Evolutionary conservation across 202 grass and related monocot genomes (phyloP).

Genomic region (Schoenoplectus tabernaemontani): DNA sequence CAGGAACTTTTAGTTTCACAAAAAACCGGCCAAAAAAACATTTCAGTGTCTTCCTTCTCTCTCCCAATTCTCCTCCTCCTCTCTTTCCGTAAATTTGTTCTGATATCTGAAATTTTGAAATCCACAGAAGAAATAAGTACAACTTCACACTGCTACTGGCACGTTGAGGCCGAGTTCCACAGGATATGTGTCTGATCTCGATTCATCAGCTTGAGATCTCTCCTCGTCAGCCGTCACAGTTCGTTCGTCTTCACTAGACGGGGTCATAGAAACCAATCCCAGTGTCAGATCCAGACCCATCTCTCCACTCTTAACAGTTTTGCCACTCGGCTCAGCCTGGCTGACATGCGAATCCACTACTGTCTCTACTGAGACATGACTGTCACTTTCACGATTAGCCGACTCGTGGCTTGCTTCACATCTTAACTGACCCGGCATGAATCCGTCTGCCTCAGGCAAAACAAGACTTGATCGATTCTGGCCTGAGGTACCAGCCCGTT

Average conservation of each 20-base stretch:
- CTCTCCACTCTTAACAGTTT: not conserved
- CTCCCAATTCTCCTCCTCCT: not conserved
- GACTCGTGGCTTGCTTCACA: slow-evolving; percentile 13
- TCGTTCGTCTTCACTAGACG: slow-evolving; percentile 15
- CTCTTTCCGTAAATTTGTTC: not conserved
- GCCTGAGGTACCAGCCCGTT: not conserved
- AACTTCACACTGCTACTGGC: slow-evolving; percentile 7
- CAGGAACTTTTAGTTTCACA: not conserved
- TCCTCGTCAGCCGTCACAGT: slow-evolving; percentile 6
- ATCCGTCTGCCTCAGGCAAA: not conserved
- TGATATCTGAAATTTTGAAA: not conserved
- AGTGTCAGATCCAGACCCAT: slow-evolving; percentile 46
- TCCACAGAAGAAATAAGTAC: not conserved
- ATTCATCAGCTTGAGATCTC: slow-evolving; percentile 1
- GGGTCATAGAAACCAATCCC: slow-evolving; percentile 20
- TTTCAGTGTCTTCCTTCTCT: not conserved
- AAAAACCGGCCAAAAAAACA: not conserved
- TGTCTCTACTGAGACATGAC: slow-evolving; percentile 35
- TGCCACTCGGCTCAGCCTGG: slow-evolving; percentile 32
- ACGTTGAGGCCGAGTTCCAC: slow-evolving; percentile 24
- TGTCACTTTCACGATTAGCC: slow-evolving; percentile 25
- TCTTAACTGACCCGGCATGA: not conserved
- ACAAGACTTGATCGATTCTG: not conserved
- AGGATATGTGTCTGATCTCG: not conserved
- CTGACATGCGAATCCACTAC: slow-evolving; percentile 47